Base-by-base conservation (phyloP, 495 filamentous ascomycete species). In the Extremus antarcticus region DNA sequence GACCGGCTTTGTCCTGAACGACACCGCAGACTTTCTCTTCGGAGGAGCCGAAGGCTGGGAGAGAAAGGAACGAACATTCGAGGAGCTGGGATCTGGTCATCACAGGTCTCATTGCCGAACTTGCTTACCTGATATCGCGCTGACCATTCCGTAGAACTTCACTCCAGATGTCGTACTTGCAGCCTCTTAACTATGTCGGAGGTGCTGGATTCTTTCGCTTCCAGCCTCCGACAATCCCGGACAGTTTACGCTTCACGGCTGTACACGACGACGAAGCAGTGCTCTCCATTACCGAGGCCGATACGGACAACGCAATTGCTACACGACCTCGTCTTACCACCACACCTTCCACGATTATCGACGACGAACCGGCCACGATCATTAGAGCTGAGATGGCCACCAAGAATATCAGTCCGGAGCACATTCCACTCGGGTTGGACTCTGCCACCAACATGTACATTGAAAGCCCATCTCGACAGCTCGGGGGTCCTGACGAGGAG, bases 11-110 rank as follows among this genome's bases (percentile, higher is more conserved):
- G 56, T 56, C 32, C 53, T 53, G 8, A 67, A 63, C 39, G 55
- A 48, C 11, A 63, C 66, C 47, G 51, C 60, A n/a, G 65, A 38
- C 8, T 63, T 76, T 7, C 46, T 53, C 24, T 74, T 74, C 59
- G 68, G 72, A 0, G 57, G 63, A 9, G 62, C 63, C n/a, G 56
- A 60, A 2, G 64, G 64, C 15, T 76, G 71, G 71, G 60, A 61
- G 43, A 71, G 57, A 51, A 59, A 66, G 57, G 60, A 54, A 0
- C 55, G 65, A 20, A 56, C 50, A 3, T 67, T 66, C 51, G 67
- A 68, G 0, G 39, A 17, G 20, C 71, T 72, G 59, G 61, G 71
- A 25, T 63, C 67, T 49, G 66, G 66, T 52, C 69, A 62, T 55
- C 70, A 76, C 61, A 56, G 59, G 69, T 35, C 29, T 35, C 29